Base-by-base conservation (phyloP, 1,284 basidiomycete species). In the Puccinia brachypodii region DNA sequence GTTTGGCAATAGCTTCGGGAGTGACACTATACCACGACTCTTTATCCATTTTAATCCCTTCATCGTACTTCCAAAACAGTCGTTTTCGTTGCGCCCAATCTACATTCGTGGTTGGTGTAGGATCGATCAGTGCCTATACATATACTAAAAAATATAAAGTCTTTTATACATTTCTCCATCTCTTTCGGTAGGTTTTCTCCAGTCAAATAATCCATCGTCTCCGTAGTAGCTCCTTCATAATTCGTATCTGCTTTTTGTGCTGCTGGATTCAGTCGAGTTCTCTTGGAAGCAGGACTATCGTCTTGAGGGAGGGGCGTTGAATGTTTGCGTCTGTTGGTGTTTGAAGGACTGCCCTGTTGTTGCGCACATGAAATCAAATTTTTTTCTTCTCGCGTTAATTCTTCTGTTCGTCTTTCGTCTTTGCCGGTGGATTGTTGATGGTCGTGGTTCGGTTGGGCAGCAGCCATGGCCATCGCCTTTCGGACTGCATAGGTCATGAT, bases 11-110 rank as follows among this genome's bases (percentile, higher is more conserved):
- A 47, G 89, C 89, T 85, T 99, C 96, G 0, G 97, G 96, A 0
- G 97, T 99, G 77, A 99, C 92, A 82, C 94, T 95, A 87, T 93
- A 99, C 97, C 97, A 99, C 2, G 95, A 96, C 87, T 95, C 93
- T 28, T 84, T 80, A 84, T 89, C 89, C 79, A 89, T 85, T 0
- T 88, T 85, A 71, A 88, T 85, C 0, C 88, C 88, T n/a, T 90
- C 87, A 73, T 92, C 91, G 85, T 95, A 97, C 22, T 90, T 87
- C 0, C 92, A 93, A 86, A 97, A 94, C 83, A 91, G 91, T 1
- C 93, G 90, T 76, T 91, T 89, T 40, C 95, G 89, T 86, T 98
- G 95, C 19, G 89, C 90, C 85, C 93, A 97, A 86, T 97, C 95
- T 97, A 75, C 80, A 64, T 47, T 62, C 3, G 25, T 78, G 47